Percentiles rank a stretch among this genome's conserved stretches.
These are phyloP conservation scores for Pseudocercospora macadamiae DNA, from an alignment of 2,329 filamentous ascomycete genomes.

Conservation along the genomic window DNA sequence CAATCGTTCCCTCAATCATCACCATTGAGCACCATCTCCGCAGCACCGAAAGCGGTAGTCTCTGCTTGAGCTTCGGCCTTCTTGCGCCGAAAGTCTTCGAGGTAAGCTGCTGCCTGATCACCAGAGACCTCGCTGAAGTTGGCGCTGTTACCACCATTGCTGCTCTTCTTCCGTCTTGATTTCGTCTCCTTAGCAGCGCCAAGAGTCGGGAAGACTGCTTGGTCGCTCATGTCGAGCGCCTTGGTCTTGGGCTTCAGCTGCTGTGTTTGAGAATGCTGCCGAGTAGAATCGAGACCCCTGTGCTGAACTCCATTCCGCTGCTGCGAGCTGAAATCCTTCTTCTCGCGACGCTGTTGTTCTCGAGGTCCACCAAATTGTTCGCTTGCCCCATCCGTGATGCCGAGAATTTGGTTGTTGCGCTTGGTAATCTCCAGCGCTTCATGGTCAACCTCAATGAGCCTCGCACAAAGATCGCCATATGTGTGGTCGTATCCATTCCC, in stretches of 20 bases:
- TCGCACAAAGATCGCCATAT: slow-evolving; percentile 22
- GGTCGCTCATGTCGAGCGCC: slow-evolving; percentile 27
- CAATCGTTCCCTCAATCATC: slow-evolving; percentile 24
- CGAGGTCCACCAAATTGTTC: background rate
- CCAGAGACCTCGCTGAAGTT: slow-evolving; percentile 33
- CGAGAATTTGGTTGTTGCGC: slow-evolving; percentile 15
- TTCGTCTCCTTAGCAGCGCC: slow-evolving; percentile 21
- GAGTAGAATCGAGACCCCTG: background rate
- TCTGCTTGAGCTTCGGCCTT: slow-evolving; percentile 34
- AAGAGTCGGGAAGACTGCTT: slow-evolving; percentile 34
- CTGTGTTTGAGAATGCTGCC: slow-evolving; percentile 3
- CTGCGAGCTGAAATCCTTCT: background rate
- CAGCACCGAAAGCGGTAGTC: slow-evolving; percentile 31
- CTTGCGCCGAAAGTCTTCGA: slow-evolving; percentile 33
- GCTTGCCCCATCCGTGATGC: background rate
- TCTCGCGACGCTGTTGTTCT: background rate
- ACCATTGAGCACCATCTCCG: slow-evolving; percentile 30
- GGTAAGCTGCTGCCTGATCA: slow-evolving; percentile 28
- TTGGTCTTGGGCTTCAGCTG: slow-evolving; percentile 6
- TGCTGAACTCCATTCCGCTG: background rate
- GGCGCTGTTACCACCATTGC: slow-evolving; percentile 15
- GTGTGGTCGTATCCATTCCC: slow-evolving; percentile 43
- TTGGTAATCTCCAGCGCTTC: slow-evolving; percentile 5
- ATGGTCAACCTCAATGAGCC: slow-evolving; percentile 19
- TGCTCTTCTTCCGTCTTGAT: slow-evolving; percentile 23